phyloP scores from a whole-genome alignment of 2,329 filamentous ascomycete genomes.

The Aspergillus fijiensis region DNA sequence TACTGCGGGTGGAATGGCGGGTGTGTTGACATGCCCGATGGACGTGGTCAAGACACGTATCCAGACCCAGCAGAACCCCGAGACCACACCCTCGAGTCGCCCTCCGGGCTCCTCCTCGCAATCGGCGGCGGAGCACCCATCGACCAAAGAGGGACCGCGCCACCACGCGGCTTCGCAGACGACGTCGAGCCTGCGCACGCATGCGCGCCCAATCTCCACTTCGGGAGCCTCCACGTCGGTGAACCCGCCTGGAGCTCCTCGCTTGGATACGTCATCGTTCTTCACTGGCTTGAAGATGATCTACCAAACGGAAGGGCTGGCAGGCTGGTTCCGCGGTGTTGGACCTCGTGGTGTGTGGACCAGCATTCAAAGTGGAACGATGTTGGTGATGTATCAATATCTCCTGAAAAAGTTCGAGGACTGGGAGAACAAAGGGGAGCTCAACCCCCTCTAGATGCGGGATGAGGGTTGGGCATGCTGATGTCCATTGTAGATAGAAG shows the following conservation, averaged over 20 bases:
- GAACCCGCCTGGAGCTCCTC: conserved; percentile 72
- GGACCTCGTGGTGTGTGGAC: conserved; percentile 94
- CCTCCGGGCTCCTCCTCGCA: conserved; percentile 26
- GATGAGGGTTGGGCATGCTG: not conserved
- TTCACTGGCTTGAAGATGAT: conserved; percentile 80
- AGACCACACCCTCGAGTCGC: conserved; percentile 24
- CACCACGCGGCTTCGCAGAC: conserved; percentile 27
- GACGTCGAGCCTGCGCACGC: conserved; percentile 41
- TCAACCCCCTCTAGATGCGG: conserved; percentile 18
- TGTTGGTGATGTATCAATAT: conserved; percentile 93
- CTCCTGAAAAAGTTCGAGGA: conserved; percentile 73
- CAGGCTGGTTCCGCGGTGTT: conserved; percentile 91
- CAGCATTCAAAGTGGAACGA: conserved; percentile 92
- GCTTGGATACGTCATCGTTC: conserved; percentile 86
- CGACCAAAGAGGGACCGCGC: conserved; percentile 31
- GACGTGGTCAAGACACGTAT: conserved; percentile 97
- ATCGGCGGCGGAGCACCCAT: conserved; percentile 27
- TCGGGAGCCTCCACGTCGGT: conserved; percentile 84
- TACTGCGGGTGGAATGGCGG: conserved; percentile 85
- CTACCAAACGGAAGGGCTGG: conserved; percentile 83
- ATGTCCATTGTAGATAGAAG: conserved; percentile 8
- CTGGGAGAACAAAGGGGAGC: conserved; percentile 36
- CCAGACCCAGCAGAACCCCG: conserved; percentile 79
- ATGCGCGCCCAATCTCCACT: conserved; percentile 78
- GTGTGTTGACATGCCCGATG: conserved; percentile 89